phyloP scores from a whole-genome alignment of 139 green algal genomes.

The Closterium sp. region DNA sequence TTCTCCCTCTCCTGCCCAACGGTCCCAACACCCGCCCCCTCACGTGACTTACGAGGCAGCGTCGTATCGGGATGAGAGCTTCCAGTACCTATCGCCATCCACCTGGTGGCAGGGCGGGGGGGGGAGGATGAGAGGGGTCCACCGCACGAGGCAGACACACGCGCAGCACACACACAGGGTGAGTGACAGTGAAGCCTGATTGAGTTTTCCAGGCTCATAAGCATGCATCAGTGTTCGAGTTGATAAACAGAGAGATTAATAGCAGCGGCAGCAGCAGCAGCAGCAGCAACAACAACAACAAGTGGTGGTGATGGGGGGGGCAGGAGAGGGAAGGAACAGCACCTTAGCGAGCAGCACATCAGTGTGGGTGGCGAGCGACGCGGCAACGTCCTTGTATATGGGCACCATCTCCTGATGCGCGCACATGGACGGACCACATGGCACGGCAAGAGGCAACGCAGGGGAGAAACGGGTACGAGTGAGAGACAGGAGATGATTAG shows the following conservation, averaged over 20 bases:
- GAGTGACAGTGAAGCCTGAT: too few species aligned
- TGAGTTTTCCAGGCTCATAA: too few species aligned
- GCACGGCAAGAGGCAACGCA: neutral
- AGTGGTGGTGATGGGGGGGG: neutral
- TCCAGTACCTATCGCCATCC: neutral
- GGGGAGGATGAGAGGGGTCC: neutral
- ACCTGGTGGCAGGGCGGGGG: neutral
- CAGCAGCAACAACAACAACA: too few species aligned
- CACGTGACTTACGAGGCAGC: neutral
- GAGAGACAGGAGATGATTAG: neutral
- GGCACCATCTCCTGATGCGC: neutral
- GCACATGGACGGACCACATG: neutral
- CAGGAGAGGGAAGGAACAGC: neutral
- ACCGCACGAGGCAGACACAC: neutral
- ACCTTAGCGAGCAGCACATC: neutral
- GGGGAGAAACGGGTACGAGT: neutral
- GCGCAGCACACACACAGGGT: neutral
- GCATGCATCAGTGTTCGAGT: too few species aligned
- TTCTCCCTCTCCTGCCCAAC: neutral
- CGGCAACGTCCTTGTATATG: neutral
- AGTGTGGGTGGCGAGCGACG: neutral
- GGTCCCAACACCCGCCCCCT: neutral
- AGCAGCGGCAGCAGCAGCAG: too few species aligned
- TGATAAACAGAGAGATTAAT: too few species aligned
- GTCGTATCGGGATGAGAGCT: neutral